A percentile compares a stretch with the other conserved stretches of the same genome.
These are phyloP conservation scores for Pythium apleroticum DNA, from an alignment of 352 stramenopile genomes.

Conservation along the genomic window DNA sequence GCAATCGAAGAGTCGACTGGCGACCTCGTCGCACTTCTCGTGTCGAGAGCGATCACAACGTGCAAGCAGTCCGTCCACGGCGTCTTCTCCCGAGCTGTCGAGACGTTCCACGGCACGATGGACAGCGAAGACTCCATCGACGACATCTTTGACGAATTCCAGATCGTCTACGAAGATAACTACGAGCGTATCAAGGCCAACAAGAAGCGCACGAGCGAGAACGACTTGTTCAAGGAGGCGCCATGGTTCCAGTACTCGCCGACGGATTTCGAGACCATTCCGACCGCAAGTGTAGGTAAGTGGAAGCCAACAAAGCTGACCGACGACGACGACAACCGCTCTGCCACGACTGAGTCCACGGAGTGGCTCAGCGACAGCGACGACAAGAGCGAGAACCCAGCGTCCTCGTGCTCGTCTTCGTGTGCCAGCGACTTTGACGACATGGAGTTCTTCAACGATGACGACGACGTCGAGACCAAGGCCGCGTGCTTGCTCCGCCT, in stretches of 20 bases:
- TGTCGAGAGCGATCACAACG: conserved; percentile 14
- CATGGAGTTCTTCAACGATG: conserved; percentile 11
- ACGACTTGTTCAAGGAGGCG: conserved; percentile 13
- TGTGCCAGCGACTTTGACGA: conserved; percentile 20
- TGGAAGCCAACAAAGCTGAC: background rate
- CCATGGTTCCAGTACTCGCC: conserved; percentile 19
- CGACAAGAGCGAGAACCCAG: conserved; percentile 14
- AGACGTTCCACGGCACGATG: background rate
- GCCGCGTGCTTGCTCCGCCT: conserved; percentile 13
- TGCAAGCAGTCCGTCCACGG: conserved; percentile 21
- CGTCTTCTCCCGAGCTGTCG: conserved; percentile 8
- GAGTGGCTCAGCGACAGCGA: conserved; percentile 26
- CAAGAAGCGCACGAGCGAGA: conserved; percentile 1
- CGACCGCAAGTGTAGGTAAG: background rate
- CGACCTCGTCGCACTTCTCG: conserved; percentile 15
- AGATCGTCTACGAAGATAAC: conserved; percentile 28
- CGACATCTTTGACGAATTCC: conserved; percentile 33
- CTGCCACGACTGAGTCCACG: conserved; percentile 24
- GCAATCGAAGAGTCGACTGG: background rate
- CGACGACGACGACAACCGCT: conserved; percentile 15
- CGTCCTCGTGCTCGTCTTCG: background rate
- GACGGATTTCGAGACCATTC: conserved; percentile 9
- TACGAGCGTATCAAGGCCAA: conserved; percentile 9
- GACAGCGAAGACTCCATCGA: conserved; percentile 16
- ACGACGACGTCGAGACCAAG: conserved; percentile 15